Evolutionary conservation across 2,329 filamentous ascomycete species (phyloP).

Genomic region (Periconia sp.): DNA sequence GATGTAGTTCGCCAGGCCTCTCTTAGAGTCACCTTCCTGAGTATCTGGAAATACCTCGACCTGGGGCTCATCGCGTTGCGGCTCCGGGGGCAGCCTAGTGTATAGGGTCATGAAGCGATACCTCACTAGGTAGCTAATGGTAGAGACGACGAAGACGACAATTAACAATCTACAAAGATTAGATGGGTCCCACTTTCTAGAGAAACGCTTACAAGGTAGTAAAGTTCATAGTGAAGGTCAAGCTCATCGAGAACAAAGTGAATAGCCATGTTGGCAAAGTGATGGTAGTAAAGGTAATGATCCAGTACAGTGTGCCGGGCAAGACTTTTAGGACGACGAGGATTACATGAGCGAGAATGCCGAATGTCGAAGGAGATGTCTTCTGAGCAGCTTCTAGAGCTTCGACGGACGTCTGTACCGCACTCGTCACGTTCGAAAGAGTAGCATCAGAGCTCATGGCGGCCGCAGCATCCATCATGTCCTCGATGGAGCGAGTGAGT

Average conservation of each 20-base stretch:
- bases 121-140: slow-evolving; percentile 88
- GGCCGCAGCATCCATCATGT: background rate
- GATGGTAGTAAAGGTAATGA: slow-evolving; percentile 84
- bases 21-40: slow-evolving; percentile 87
- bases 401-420: slow-evolving; percentile 24
- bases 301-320: slow-evolving; percentile 73
- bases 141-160: slow-evolving; percentile 76
- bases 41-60: slow-evolving; percentile 94
- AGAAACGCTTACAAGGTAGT: slow-evolving; percentile 77
- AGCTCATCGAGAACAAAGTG: slow-evolving; percentile 84
- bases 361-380: slow-evolving; percentile 42
- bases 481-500: too few relatives aligned
- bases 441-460: slow-evolving; percentile 6
- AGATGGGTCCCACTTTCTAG: slow-evolving; percentile 26
- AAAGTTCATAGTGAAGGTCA: slow-evolving; percentile 98
- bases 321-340: slow-evolving; percentile 59
- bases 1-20: slow-evolving; percentile 91
- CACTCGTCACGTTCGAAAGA: slow-evolving; percentile 22
- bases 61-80: slow-evolving; percentile 93
- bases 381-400: slow-evolving; percentile 28
- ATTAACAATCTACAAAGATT: slow-evolving; percentile 61
- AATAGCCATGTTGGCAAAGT: slow-evolving; percentile 90
- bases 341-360: slow-evolving; percentile 56
- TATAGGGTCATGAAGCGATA: slow-evolving; percentile 99
- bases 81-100: slow-evolving; percentile 88